Evolutionary conservation across 2,329 filamentous ascomycete genomes (phyloP).

Genomic region (Pseudogymnoascus sp.): DNA sequence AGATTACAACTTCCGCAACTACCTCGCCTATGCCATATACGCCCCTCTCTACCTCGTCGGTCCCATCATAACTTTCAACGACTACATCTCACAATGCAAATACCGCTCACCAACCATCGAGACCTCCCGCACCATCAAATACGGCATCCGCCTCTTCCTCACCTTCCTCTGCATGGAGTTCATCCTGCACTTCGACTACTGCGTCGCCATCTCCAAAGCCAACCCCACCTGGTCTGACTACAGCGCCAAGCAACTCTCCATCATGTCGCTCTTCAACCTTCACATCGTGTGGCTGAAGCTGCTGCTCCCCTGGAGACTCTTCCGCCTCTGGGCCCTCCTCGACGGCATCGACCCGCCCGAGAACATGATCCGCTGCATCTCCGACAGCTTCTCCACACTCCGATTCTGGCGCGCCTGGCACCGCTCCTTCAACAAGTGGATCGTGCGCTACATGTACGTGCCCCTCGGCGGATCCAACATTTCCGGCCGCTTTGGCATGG

Average conservation of each 20-base stretch:
- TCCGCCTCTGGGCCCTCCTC: constrained; percentile 87
- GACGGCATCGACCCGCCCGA: constrained; percentile 93
- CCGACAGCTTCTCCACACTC: constrained; percentile 82
- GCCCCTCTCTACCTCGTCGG: constrained; percentile 87
- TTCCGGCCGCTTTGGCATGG: constrained; percentile 37
- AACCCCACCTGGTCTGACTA: constrained; percentile 74
- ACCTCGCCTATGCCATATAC: constrained; percentile 82
- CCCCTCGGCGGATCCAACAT: constrained; percentile 68
- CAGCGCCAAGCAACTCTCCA: constrained; percentile 74
- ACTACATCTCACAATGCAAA: constrained; percentile 82
- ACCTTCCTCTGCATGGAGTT: constrained; percentile 84
- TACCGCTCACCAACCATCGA: constrained; percentile 66
- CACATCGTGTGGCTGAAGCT: constrained; percentile 98
- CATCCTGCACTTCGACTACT: constrained; percentile 84
- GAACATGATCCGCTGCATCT: constrained; percentile 96
- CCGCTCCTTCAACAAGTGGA: constrained; percentile 88
- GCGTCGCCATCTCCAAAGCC: constrained; percentile 80
- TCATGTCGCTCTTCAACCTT: constrained; percentile 92
- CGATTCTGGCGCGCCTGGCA: constrained; percentile 98
- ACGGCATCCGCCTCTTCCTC: constrained; percentile 73
- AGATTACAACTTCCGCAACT: constrained; percentile 77
- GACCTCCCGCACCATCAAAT: constrained; percentile 61
- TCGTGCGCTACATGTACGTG: constrained; percentile 86
- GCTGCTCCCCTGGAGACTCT: constrained; percentile 93
- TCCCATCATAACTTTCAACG: constrained; percentile 94